Conservation (phyloP, 805 yeast genomes). For the Saturnispora saitoi region DNA sequence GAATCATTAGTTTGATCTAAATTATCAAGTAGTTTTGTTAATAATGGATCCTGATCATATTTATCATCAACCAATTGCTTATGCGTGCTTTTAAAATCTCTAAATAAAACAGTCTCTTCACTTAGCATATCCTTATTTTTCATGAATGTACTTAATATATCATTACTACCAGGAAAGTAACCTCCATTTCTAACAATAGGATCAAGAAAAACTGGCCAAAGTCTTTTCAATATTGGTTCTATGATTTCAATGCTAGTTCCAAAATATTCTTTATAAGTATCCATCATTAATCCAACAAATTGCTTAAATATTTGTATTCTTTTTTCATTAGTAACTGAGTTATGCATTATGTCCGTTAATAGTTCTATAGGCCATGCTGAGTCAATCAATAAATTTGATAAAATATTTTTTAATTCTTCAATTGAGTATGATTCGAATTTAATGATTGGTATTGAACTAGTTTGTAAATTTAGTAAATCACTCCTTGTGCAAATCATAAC, state of each 20-base stretch:
- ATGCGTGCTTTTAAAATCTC: constrained; percentile 16
- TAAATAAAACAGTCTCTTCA: constrained; percentile 20
- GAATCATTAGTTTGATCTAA: constrained; percentile 7
- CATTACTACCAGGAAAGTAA: constrained; percentile 19
- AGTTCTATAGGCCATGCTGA: constrained; percentile 13
- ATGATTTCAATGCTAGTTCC: constrained; percentile 36
- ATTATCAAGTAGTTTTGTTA: constrained; percentile 1
- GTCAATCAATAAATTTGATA: constrained; percentile 18
- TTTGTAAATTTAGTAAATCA: constrained; percentile 30
- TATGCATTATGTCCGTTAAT: neutral
- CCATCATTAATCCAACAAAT: constrained; percentile 37
- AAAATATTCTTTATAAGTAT: constrained; percentile 36
- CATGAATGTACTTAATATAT: constrained; percentile 23
- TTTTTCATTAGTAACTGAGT: constrained; percentile 10
- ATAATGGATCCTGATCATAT: constrained; percentile 1
- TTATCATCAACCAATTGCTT: constrained; percentile 8
- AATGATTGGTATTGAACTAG: constrained; percentile 34
- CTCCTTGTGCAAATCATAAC: constrained; percentile 35
- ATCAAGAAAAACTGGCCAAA: constrained; percentile 27
- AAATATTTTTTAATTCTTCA: constrained; percentile 31
- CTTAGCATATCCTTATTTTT: constrained; percentile 20
- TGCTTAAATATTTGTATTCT: constrained; percentile 18
- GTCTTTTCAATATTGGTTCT: constrained; percentile 20
- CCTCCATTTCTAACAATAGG: constrained; percentile 18
- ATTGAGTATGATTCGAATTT: constrained; percentile 32